Evolutionary conservation across 2,329 filamentous ascomycete species (phyloP), one percentile per base, ranked within the genome.

Genomic region (Ascochyta viciae-villosae): DNA sequence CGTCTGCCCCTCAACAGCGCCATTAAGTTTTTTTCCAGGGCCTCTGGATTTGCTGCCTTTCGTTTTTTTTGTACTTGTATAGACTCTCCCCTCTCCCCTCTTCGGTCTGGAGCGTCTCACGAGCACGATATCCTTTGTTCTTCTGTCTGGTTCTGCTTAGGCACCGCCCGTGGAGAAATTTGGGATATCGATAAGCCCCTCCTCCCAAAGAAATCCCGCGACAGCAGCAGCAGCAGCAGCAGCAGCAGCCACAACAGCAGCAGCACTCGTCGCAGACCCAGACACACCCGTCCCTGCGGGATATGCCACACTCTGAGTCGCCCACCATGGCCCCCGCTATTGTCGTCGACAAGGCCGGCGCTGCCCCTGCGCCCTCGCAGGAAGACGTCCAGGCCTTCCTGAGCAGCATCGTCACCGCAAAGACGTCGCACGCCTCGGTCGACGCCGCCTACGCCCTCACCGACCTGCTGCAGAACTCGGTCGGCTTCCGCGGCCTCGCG

Each of bases 391-490:
- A 72, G 43, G 70, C 74, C 39, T 72, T 82, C 43, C 69, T 78
- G 38, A 71, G 67, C 64, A 73, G 74, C 57, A 78, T 81, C 61
- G 78, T 82, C 69, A 78, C 76, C 41, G 78, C 81, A 26, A 80
- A 83, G 68, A 81, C 81, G 26, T 84, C 83, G 48, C 82, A 84
- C 66, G 77, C 78, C 51, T 84, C 82, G 10, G 79, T 85, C 40
- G 87, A 89, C 70, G 85, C 84, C 55, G 80, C 87, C 16, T 90
- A 90, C 72, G 82, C 82, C 38, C 80, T 90, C 58, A 84, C 84
- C 51, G 86, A 87, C 52, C 76, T 88, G 13, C 79, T 90, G 13
- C 81, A 87, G 57, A 85, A 87, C 76, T 87, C 86, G 27, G 82
- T 87, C 54, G 87, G 87, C 47, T 85, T 84, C 70, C 83, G 85